Conservation (phyloP, 139 green algal genomes). For the Coelastrella sp. region DNA sequence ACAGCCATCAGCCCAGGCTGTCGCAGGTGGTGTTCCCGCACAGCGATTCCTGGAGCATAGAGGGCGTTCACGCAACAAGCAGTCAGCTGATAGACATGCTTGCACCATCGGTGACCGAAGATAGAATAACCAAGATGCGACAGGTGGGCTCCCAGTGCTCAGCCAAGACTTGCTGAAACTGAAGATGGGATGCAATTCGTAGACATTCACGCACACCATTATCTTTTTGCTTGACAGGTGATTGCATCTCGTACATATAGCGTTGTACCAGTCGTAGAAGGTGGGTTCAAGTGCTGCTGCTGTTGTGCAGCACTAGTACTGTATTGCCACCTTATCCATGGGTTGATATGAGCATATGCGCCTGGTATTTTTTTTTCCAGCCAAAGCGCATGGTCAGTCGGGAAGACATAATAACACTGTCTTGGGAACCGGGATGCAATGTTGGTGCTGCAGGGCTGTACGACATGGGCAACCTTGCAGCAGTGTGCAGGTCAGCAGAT, state of each 20-base stretch:
- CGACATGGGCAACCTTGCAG: slow-evolving; percentile 85
- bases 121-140: slow-evolving; percentile 40
- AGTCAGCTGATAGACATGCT: slow-evolving; percentile 30
- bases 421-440: background rate
- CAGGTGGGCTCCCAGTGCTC: background rate
- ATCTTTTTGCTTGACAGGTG: slow-evolving; percentile 15
- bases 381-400: background rate
- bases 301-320: background rate
- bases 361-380: background rate
- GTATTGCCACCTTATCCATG: background rate
- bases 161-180: background rate
- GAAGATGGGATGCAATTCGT: background rate
- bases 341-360: background rate
- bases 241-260: slow-evolving; percentile 42
- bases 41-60: background rate
- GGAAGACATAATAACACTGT: background rate
- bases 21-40: slow-evolving; percentile 31
- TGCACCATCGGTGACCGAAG: background rate
- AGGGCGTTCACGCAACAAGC: background rate
- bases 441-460: slow-evolving; percentile 59
- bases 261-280: slow-evolving; percentile 61
- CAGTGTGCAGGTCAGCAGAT: slow-evolving; percentile 77
- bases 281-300: slow-evolving; percentile 20
- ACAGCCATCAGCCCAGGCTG: background rate
- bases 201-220: background rate